Evolutionary conservation across 495 filamentous ascomycete species (phyloP).

Genomic region (Aeminium ludgeri): DNA sequence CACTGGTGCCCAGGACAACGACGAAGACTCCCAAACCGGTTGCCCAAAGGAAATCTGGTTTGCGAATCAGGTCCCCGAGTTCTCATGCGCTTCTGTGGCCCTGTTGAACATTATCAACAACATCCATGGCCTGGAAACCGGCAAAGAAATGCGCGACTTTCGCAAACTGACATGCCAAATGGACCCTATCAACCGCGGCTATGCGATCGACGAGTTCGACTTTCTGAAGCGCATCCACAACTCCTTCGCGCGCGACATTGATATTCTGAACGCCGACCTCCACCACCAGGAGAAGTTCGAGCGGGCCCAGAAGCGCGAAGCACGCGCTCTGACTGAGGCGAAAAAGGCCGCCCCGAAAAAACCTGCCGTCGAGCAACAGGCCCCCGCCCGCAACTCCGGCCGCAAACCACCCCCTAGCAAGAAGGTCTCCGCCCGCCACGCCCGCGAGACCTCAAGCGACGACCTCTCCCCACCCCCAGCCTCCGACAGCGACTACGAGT

Average conservation of each 20-base stretch:
- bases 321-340: no score
- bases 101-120: slow-evolving; percentile 89
- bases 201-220: slow-evolving; percentile 53
- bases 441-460: no score
- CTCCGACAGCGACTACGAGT: no score
- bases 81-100: slow-evolving; percentile 78
- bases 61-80: slow-evolving; percentile 72
- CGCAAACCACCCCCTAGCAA: no score
- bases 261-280: slow-evolving; percentile 63
- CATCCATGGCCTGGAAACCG: slow-evolving; percentile 43
- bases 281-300: slow-evolving; percentile 42
- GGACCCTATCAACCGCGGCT: slow-evolving; percentile 54
- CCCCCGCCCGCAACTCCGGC: no score
- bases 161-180: slow-evolving; percentile 51
- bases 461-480: no score
- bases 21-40: slow-evolving; percentile 30
- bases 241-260: slow-evolving; percentile 64
- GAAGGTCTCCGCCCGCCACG: no score
- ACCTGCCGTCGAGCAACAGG: no score
- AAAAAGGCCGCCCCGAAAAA: slow-evolving; percentile 14
- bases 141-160: slow-evolving; percentile 48
- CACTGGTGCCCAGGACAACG: slow-evolving; percentile 32
- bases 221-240: slow-evolving; percentile 75
- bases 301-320: slow-evolving; percentile 23
- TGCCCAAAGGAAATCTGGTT: slow-evolving; percentile 74